Conservation (phyloP, 345 rosid genomes). For the Erucastrum elatum region DNA sequence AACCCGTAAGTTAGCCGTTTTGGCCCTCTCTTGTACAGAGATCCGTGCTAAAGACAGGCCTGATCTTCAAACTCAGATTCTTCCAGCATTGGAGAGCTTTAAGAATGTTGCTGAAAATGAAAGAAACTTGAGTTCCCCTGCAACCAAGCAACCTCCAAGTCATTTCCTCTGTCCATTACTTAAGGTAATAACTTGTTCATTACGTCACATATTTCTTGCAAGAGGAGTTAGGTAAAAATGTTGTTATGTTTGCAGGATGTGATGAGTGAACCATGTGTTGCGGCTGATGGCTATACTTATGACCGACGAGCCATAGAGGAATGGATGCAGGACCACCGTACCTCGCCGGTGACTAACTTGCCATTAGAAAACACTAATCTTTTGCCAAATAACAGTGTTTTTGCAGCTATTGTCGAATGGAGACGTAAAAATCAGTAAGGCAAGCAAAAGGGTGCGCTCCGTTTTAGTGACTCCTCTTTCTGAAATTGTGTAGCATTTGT, state of each 20-base stretch:
- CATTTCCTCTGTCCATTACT: conserved; percentile 81
- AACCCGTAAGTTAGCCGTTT: not conserved
- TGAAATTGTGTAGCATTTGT: conserved; percentile 10
- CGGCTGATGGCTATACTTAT: conserved; percentile 85
- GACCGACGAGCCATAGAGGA: conserved; percentile 70
- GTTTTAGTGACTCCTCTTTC: not conserved
- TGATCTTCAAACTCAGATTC: conserved; percentile 40
- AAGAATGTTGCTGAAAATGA: conserved; percentile 53
- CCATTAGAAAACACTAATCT: conserved; percentile 53
- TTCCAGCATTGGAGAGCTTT: conserved; percentile 65
- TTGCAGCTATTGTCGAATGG: conserved; percentile 70
- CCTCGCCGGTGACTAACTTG: conserved; percentile 65
- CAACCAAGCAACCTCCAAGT: conserved; percentile 43
- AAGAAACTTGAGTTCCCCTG: conserved; percentile 25
- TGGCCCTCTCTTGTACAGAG: not conserved
- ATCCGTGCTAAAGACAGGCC: not conserved
- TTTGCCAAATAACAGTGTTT: conserved; percentile 64
- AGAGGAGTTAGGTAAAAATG: not conserved
- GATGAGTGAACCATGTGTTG: conserved; percentile 81
- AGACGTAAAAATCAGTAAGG: conserved; percentile 43
- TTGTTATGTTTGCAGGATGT: conserved; percentile 51
- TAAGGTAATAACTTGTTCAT: conserved; percentile 46
- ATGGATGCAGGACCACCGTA: conserved; percentile 61
- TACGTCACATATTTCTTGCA: conserved; percentile 3
- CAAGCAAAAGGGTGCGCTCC: not conserved